These are phyloP conservation scores for Leishmania guyanensis DNA, from an alignment of 208 protist genomes.

Conservation along the genomic window DNA sequence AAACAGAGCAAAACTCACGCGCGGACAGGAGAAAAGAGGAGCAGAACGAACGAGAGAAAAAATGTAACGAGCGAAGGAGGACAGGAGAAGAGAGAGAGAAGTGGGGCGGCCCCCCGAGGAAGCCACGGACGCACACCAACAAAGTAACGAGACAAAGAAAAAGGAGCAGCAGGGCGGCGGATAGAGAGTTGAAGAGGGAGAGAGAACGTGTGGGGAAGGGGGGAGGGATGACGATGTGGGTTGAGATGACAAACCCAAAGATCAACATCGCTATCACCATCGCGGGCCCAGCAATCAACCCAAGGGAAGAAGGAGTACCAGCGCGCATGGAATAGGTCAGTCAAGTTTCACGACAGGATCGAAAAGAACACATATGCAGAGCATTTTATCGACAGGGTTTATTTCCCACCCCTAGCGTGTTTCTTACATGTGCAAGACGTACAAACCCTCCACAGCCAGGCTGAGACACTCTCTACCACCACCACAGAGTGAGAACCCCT, in stretches of 20 bases:
- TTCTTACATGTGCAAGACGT: background rate
- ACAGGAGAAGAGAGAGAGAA: background rate
- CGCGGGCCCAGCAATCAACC: background rate
- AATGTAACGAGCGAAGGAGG: slow-evolving; percentile 10
- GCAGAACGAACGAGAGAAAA: background rate
- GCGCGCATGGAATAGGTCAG: background rate
- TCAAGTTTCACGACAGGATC: background rate
- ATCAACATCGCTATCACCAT: background rate
- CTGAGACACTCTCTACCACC: background rate
- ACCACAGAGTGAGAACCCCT: background rate
- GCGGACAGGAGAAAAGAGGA: no score
- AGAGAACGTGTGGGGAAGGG: background rate
- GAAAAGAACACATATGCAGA: background rate
- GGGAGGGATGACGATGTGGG: background rate
- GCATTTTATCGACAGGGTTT: background rate
- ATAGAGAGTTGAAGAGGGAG: background rate
- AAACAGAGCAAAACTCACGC: no score
- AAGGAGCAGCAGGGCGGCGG: background rate
- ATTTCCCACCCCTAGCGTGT: background rate
- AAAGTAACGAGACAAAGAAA: background rate
- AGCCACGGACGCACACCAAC: background rate
- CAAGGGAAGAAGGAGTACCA: background rate
- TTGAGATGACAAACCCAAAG: no score
- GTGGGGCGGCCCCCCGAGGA: background rate
- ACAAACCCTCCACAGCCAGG: background rate